Conservation (phyloP, 495 filamentous ascomycete species). For the Trichodelitschia bisporula region DNA sequence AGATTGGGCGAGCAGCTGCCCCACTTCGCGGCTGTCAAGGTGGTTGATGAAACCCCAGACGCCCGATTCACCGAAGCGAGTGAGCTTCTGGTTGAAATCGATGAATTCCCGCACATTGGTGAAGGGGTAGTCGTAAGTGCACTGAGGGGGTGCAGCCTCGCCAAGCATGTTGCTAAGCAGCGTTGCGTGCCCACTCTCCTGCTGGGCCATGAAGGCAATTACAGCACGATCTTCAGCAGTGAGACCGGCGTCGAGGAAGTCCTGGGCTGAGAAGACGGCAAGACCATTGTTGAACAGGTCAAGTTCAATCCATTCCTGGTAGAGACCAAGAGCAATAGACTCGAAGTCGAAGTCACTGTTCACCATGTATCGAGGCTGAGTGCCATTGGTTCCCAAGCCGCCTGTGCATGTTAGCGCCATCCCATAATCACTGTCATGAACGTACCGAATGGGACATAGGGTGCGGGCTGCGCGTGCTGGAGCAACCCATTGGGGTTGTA, state of each 20-base stretch:
- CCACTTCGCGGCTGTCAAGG: slow-evolving; percentile 52
- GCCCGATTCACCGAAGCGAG: slow-evolving; percentile 58
- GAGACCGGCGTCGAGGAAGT: slow-evolving; percentile 45
- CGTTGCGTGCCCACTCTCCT: slow-evolving; percentile 63
- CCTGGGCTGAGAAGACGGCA: slow-evolving; percentile 37
- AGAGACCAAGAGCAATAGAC: slow-evolving; percentile 29
- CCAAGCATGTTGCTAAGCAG: slow-evolving; percentile 66
- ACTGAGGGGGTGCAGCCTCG: slow-evolving; percentile 42
- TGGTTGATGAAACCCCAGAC: slow-evolving; percentile 71
- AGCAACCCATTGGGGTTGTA: slow-evolving; percentile 54
- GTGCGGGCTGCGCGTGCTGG: slow-evolving; percentile 35
- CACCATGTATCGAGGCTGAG: slow-evolving; percentile 39
- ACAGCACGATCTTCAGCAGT: slow-evolving; percentile 41
- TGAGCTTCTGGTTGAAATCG: slow-evolving; percentile 72
- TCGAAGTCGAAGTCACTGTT: slow-evolving; percentile 17
- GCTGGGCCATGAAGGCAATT: slow-evolving; percentile 66
- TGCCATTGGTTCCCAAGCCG: slow-evolving; percentile 60
- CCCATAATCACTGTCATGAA: too few relatives aligned
- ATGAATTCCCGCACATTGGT: slow-evolving; percentile 53
- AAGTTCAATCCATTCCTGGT: slow-evolving; percentile 73
- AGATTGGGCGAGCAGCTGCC: slow-evolving; percentile 44
- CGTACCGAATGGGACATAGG: slow-evolving; percentile 42
- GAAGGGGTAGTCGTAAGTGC: slow-evolving; percentile 65
- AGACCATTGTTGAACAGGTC: slow-evolving; percentile 71
- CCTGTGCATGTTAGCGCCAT: too few relatives aligned